Percentiles rank a stretch among this genome's conserved stretches.
These are phyloP conservation scores for Cavenderia fasciculata DNA, from an alignment of 78 protist genomes.

Conservation along the genomic window DNA sequence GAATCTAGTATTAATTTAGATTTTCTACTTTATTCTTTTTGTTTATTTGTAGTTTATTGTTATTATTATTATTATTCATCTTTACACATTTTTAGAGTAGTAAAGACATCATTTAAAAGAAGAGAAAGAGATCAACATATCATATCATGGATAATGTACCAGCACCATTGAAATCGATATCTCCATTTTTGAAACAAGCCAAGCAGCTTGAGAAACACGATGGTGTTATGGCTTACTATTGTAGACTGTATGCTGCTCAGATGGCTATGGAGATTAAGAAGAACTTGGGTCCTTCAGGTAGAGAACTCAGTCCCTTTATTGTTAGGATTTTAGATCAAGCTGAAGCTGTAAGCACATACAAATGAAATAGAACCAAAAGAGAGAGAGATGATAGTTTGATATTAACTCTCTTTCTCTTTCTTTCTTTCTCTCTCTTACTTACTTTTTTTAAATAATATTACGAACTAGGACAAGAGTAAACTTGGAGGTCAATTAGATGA, in stretches of 20 bases:
- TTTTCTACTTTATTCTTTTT: too few species aligned
- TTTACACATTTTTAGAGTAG: too few species aligned
- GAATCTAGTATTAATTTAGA: too few species aligned
- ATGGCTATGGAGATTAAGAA: slow-evolving; percentile 48
- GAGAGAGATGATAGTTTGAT: slow-evolving; percentile 3
- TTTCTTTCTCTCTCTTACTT: neutral
- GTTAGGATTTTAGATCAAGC: slow-evolving; percentile 44
- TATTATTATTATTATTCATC: too few species aligned
- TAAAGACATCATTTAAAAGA: too few species aligned
- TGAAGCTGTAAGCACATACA: slow-evolving; percentile 13
- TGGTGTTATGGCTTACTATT: slow-evolving; percentile 65
- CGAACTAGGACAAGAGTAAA: slow-evolving; percentile 38
- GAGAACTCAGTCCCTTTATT: neutral
- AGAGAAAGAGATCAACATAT: too few species aligned
- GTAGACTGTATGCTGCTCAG: slow-evolving; percentile 46
- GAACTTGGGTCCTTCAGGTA: slow-evolving; percentile 36
- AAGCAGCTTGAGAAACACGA: slow-evolving; percentile 65
- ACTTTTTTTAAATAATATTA: neutral
- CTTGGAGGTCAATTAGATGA: slow-evolving; percentile 63
- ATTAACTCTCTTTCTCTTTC: neutral
- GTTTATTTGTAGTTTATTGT: too few species aligned
- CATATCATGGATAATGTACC: slow-evolving; percentile 34
- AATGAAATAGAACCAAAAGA: neutral
- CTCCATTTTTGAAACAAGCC: slow-evolving; percentile 63
- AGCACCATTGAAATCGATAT: slow-evolving; percentile 53